Evolutionary conservation across 208 protist species (phyloP).

Genomic region (Herpetomonas samuelpessoai): DNA sequence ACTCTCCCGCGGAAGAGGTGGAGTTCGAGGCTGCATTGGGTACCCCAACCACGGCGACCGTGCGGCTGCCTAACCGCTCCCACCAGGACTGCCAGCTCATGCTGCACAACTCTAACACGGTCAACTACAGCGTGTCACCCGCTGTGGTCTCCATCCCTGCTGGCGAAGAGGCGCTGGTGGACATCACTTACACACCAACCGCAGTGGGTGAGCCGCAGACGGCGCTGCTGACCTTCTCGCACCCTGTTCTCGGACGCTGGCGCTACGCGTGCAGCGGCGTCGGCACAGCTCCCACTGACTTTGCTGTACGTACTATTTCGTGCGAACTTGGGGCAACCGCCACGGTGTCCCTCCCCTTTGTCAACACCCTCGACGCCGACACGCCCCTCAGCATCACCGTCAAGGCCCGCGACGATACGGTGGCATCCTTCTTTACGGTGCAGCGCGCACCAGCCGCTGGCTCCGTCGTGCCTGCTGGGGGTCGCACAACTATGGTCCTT

Average conservation of each 20-base stretch:
- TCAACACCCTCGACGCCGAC: conserved; percentile 69
- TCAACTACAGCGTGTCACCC: conserved; percentile 56
- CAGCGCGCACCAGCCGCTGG: conserved; percentile 8
- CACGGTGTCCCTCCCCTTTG: conserved; percentile 50
- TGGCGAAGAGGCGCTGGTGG: conserved; percentile 42
- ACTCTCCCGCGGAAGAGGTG: conserved; percentile 68
- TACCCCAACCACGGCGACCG: conserved; percentile 35
- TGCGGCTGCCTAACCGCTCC: conserved; percentile 80
- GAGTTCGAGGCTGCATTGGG: conserved; percentile 75
- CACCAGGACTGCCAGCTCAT: conserved; percentile 38
- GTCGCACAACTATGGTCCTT: conserved; percentile 39
- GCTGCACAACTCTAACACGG: conserved; percentile 60
- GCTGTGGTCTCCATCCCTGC: conserved; percentile 45
- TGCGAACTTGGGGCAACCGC: conserved; percentile 45
- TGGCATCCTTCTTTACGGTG: conserved; percentile 29
- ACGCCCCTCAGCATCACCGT: conserved; percentile 35
- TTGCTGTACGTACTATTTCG: conserved; percentile 37
- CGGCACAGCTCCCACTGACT: conserved; percentile 51
- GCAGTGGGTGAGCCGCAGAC: conserved; percentile 53
- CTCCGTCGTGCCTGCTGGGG: conserved; percentile 35
- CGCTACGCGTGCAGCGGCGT: conserved; percentile 67
- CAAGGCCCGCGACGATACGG: conserved; percentile 12
- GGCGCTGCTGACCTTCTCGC: conserved; percentile 48
- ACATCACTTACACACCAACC: conserved; percentile 81
- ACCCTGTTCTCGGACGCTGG: conserved; percentile 78